A percentile compares a stretch with the other conserved stretches of the same genome.
These are phyloP conservation scores for Zizania latifolia DNA, from an alignment of 176 grass and related monocot species.

Conservation along the genomic window DNA sequence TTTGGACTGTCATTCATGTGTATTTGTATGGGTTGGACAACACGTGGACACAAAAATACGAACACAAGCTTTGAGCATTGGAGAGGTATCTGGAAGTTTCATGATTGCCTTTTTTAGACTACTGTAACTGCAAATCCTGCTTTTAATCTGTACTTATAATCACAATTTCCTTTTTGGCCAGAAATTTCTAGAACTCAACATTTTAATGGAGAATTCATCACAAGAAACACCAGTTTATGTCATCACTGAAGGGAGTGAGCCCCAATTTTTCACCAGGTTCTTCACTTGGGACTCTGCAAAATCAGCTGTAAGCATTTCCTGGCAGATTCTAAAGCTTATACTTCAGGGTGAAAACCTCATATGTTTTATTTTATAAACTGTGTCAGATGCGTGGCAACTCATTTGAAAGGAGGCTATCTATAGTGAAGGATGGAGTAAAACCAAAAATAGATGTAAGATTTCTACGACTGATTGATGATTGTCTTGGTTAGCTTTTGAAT, in stretches of 20 bases:
- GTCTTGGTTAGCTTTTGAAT: conserved; percentile 20
- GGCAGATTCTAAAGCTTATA: conserved; percentile 19
- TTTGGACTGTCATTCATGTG: conserved; percentile 80
- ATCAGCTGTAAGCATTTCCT: conserved; percentile 64
- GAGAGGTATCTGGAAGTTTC: conserved; percentile 49
- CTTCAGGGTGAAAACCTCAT: conserved; percentile 11
- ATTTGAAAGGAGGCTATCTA: conserved; percentile 85
- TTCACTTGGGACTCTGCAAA: conserved; percentile 97
- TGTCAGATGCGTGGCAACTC: conserved; percentile 99
- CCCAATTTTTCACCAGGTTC: conserved; percentile 86
- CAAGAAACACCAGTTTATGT: conserved; percentile 77
- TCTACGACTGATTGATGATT: conserved; percentile 1
- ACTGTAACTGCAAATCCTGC: not conserved
- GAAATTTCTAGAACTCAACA: conserved; percentile 92
- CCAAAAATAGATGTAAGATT: conserved; percentile 75
- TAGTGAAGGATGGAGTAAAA: conserved; percentile 79
- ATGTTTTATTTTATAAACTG: conserved; percentile 20
- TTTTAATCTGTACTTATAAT: not conserved
- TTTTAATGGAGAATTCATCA: conserved; percentile 84
- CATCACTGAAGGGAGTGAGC: conserved; percentile 86
- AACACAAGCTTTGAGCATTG: conserved; percentile 82
- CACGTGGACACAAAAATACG: conserved; percentile 64
- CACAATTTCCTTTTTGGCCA: conserved; percentile 30
- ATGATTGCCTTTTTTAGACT: conserved; percentile 16
- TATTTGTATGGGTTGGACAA: conserved; percentile 84